Evolutionary conservation across 169 alveolate genomes (phyloP), one percentile per base, ranked within the genome.

Genomic region (Cystoisospora suis): DNA sequence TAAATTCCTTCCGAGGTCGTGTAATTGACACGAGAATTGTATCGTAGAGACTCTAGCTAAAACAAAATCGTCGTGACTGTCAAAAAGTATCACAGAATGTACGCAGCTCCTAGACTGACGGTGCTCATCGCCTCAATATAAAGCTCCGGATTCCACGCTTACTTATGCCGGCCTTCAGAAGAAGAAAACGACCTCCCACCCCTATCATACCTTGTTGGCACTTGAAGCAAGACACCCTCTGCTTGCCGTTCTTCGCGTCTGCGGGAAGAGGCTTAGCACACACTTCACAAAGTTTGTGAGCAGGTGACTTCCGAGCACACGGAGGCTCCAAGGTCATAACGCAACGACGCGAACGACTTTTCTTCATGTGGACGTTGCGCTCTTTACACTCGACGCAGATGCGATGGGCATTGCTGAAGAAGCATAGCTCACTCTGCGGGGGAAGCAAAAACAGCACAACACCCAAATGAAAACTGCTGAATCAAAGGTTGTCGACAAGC

Each of bases 161-260:
- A n/a, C n/a, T n/a, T n/a, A n/a, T n/a, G n/a, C n/a, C n/a, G n/a
- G n/a, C n/a, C n/a, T n/a, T n/a, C n/a, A n/a, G n/a, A n/a, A n/a
- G n/a, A n/a, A n/a, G n/a, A n/a, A n/a, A n/a, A n/a, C n/a, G n/a
- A n/a, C n/a, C n/a, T n/a, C n/a, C n/a, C n/a, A n/a, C n/a, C n/a
- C n/a, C n/a, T n/a, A n/a, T n/a, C n/a, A n/a, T n/a, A 45, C 87
- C 87, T 44, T 38, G 47, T 79, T 46, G 44, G 87, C 87, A 79
- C 32, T 29, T 29, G 59, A 15, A 61, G 69, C 87, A 79, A 44
- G 40, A 7, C 45, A 79, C 65, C 20, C 87, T 32, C 69, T 5
- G 20, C 7, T 46, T 42, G 87, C 70, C 42, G 29, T 42, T 29
- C 20, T 79, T 79, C 0, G 42, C 59, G 6, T 79, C 87, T 3